Base-by-base conservation (phyloP, 2,329 filamentous ascomycete genomes). In the Canariomyces notabilis region DNA sequence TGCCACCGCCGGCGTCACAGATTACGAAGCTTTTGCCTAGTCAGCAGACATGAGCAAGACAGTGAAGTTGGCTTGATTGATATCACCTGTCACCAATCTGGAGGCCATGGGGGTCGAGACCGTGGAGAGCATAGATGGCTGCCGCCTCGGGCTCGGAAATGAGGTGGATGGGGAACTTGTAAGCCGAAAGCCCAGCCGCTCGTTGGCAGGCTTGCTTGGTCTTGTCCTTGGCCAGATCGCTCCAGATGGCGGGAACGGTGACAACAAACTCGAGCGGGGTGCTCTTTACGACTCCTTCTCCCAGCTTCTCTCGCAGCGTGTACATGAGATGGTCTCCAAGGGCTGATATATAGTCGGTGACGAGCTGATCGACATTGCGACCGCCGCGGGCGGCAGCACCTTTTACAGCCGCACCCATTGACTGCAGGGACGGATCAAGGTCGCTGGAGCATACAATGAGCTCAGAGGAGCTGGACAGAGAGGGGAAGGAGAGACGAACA, bases 231-330 rank as follows among this genome's bases (percentile, higher is more conserved):
- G 76, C 75, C 5, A 65, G 64, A 36, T 78, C 75, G 31, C 71
- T 75, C 77, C 77, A 81, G 6, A 81, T 75, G 5, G 77, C 76
- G 0, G 77, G 77, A 0, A 80, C 76, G 0, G 77, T 79, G 16
- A 80, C 62, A 36, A 80, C 69, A 46, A 77, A 78, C 44, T 79
- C 69, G 50, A 77, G 67, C 0, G 70, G 66, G 0, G 65, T 76
- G 15, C 62, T 68, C 4, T 62, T 61, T 5, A 76, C 60, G 16
- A 73, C 64, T 2, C 63, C 63, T 1, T 60, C 58, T 2, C 71
- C 70, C 1, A 79, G 57, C 4, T 67, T 64, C 32, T 66, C 59
- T 34, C 68, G 61, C 14, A 80, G 59, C 1, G 67, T 65, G 37
- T 66, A 63, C 49, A 73, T 63, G 4, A 77, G 71, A 50, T 80